These are phyloP conservation scores for Crassisporium funariophilum DNA, from an alignment of 768 basidiomycete genomes.

Conservation along the genomic window DNA sequence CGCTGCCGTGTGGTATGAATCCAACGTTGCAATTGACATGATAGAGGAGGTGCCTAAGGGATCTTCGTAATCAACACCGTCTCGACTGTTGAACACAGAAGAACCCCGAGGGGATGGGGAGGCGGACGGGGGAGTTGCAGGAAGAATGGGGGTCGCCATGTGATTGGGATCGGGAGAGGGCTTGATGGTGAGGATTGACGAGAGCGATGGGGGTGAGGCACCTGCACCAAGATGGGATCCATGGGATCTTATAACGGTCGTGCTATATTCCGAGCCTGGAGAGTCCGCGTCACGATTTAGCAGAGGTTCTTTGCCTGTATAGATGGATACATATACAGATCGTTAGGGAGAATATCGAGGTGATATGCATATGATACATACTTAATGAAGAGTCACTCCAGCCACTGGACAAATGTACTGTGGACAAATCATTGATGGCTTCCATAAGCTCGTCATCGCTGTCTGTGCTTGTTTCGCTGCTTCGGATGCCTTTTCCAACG, in stretches of 20 bases:
- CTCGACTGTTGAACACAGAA: conserved; percentile 21
- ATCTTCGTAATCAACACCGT: conserved; percentile 36
- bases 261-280: conserved; percentile 64
- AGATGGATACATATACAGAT: conserved; percentile 10
- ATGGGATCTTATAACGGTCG: conserved; percentile 60
- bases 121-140: conserved; percentile 31
- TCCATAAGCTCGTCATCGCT: conserved; percentile 66
- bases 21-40: conserved; percentile 57
- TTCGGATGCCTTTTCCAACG: conserved; percentile 59
- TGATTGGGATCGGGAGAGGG: conserved; percentile 54
- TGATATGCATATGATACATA: conserved; percentile 14
- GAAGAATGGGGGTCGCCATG: conserved; percentile 41
- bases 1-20: conserved; percentile 68
- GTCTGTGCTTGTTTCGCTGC: conserved; percentile 43
- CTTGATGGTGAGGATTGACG: conserved; percentile 74
- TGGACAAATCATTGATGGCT: conserved; percentile 56
- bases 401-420: conserved; percentile 49
- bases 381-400: conserved; percentile 48
- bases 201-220: conserved; percentile 53
- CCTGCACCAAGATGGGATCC: conserved; percentile 38
- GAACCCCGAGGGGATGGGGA: conserved; percentile 19
- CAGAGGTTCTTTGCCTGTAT: conserved; percentile 56
- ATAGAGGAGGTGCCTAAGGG: conserved; percentile 47
- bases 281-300: conserved; percentile 38
- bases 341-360: not conserved